Conservation (phyloP, 805 yeast genomes). For the Myxozyma neotropica region DNA sequence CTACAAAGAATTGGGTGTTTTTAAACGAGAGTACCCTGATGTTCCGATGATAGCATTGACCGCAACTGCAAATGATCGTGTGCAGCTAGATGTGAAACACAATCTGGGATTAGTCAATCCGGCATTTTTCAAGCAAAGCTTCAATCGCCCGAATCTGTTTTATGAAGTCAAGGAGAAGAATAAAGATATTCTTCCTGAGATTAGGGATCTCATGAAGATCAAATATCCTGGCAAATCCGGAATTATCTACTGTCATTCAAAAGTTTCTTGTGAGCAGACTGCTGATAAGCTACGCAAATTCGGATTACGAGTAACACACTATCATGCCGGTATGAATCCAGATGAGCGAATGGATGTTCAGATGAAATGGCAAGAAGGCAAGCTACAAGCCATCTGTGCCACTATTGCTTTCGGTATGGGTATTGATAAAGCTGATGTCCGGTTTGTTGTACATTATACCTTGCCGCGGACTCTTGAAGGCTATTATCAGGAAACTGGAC, state of each 20-base stretch:
- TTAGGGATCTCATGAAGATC: constrained; percentile 56
- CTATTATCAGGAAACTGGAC: constrained; percentile 96
- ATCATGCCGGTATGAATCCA: constrained; percentile 94
- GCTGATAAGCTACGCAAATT: constrained; percentile 58
- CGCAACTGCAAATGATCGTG: constrained; percentile 94
- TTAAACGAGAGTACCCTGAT: constrained; percentile 71
- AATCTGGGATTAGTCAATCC: constrained; percentile 62
- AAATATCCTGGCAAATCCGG: constrained; percentile 69
- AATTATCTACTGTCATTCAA: constrained; percentile 91
- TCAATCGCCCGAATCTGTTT: constrained; percentile 81
- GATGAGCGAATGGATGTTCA: constrained; percentile 76
- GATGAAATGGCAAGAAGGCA: constrained; percentile 74
- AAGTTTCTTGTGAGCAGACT: constrained; percentile 82
- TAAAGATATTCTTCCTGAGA: constrained; percentile 57
- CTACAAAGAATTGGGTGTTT: constrained; percentile 75
- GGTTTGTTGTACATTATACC: constrained; percentile 86
- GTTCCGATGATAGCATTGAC: constrained; percentile 95
- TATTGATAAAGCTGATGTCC: constrained; percentile 92
- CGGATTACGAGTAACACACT: constrained; percentile 70
- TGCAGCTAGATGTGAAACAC: constrained; percentile 79
- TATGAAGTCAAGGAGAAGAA: constrained; percentile 76
- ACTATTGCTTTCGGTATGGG: constrained; percentile 99
- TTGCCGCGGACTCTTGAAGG: constrained; percentile 92
- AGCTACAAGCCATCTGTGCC: constrained; percentile 82
- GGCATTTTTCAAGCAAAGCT: constrained; percentile 79